Conservation (phyloP, 331 rosid genomes). For the Acacia concinna region DNA sequence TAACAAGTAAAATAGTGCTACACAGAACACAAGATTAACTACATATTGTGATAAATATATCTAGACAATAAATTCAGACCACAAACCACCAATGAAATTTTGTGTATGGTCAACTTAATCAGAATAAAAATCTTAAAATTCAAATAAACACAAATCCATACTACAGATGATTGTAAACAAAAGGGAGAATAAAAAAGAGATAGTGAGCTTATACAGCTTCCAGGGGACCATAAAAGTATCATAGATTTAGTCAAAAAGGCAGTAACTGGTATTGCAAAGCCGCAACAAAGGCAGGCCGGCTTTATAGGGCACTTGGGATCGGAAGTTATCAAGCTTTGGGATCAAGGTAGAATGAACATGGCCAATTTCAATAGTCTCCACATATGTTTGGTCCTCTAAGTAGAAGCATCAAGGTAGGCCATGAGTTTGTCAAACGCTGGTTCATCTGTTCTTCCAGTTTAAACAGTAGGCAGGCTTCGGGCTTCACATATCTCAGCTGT, state of each 20-base stretch:
- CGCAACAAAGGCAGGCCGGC: constrained; percentile 56
- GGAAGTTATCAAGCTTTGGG: constrained; percentile 72
- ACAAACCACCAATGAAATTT: constrained; percentile 24
- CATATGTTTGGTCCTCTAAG: constrained; percentile 70
- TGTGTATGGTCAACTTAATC: constrained; percentile 25
- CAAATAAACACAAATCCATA: constrained; percentile 36
- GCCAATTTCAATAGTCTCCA: constrained; percentile 59
- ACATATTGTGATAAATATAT: background rate
- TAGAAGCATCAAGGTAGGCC: constrained; percentile 91
- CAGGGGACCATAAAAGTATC: constrained; percentile 51
- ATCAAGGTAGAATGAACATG: constrained; percentile 70
- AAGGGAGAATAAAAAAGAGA: constrained; percentile 11
- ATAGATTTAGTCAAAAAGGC: constrained; percentile 46
- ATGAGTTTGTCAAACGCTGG: constrained; percentile 89
- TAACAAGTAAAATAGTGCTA: background rate
- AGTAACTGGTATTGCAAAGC: constrained; percentile 52
- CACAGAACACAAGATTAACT: constrained; percentile 15
- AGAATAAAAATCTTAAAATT: constrained; percentile 31
- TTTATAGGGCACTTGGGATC: constrained; percentile 79
- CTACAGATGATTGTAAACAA: constrained; percentile 33
- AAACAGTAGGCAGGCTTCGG: constrained; percentile 87
- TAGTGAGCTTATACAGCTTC: constrained; percentile 43
- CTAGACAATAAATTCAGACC: constrained; percentile 37
- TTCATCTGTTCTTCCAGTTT: constrained; percentile 93
- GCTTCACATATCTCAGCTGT: constrained; percentile 99